Evolutionary conservation across 2,329 filamentous ascomycete species (phyloP).

Genomic region (Diaporthe sp.): DNA sequence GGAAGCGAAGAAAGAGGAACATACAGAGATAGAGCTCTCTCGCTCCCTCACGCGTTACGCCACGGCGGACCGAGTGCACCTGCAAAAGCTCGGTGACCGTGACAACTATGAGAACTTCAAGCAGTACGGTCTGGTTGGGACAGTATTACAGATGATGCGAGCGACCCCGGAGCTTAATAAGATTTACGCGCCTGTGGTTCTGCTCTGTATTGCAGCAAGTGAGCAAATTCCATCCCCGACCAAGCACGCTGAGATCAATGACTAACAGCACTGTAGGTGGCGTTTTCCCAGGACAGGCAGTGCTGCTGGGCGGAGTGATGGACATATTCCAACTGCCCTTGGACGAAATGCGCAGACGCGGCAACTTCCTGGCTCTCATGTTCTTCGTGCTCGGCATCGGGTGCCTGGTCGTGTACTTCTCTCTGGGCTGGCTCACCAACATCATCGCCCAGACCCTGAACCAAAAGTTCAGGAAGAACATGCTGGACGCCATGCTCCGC

Average conservation of each 20-base stretch:
- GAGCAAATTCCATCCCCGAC: neutral
- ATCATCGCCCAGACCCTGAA: conserved; percentile 3
- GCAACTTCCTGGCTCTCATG: neutral
- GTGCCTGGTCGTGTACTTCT: neutral
- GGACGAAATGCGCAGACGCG: conserved; percentile 5
- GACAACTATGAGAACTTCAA: conserved; percentile 21
- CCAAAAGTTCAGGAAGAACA: conserved; percentile 16
- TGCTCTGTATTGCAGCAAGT: conserved; percentile 22
- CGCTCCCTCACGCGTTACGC: neutral
- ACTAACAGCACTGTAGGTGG: neutral
- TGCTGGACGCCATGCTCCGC: neutral
- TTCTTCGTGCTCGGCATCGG: conserved; percentile 4
- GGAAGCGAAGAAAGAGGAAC: neutral
- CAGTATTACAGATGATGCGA: neutral
- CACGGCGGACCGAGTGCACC: neutral
- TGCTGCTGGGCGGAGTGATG: conserved; percentile 1
- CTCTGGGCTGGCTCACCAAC: neutral
- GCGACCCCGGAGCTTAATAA: neutral
- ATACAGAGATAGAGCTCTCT: neutral
- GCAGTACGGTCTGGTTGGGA: conserved; percentile 2
- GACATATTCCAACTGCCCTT: conserved; percentile 1
- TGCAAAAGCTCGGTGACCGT: neutral
- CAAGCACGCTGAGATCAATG: neutral
- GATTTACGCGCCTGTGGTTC: neutral
- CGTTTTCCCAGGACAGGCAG: conserved; percentile 9